Percentiles rank a stretch among this genome's conserved stretches.
phyloP scores from a whole-genome alignment of 495 filamentous ascomycete species.

The Xylaria flabelliformis region DNA sequence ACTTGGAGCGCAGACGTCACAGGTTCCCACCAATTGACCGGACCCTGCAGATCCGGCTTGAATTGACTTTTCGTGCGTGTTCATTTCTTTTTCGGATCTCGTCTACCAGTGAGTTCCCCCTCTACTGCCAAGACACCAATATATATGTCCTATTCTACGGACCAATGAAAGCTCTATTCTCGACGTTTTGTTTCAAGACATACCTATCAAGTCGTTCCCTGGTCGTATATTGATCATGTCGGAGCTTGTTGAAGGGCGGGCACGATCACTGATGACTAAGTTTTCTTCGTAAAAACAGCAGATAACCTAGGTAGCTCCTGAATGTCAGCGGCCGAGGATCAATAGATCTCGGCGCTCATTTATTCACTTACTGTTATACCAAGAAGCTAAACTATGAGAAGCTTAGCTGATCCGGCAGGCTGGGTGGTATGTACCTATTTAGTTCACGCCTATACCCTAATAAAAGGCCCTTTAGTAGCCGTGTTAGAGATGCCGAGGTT shows the following conservation, averaged over 20 bases:
- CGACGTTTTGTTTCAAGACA: not conserved
- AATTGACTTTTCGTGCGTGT: not conserved
- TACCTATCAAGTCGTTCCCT: not conserved
- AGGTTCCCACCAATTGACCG: not conserved
- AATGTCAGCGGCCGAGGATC: not conserved
- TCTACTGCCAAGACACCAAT: not conserved
- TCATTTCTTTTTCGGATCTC: not conserved
- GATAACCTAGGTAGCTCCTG: too few species aligned
- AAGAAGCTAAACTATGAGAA: not conserved
- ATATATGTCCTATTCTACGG: not conserved
- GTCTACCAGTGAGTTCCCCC: not conserved
- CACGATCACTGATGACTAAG: too few species aligned
- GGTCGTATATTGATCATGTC: not conserved
- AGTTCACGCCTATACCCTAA: not conserved
- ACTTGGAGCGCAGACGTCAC: slow-evolving; percentile 3
- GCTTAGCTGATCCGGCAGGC: not conserved
- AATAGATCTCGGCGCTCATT: not conserved
- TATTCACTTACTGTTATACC: not conserved
- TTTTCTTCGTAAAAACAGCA: too few species aligned
- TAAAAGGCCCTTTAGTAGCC: not conserved
- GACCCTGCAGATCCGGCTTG: slow-evolving; percentile 9
- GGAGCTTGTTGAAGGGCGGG: too few species aligned
- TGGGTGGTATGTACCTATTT: not conserved
- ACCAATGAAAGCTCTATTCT: not conserved
- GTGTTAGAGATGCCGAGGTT: not conserved